Conservation (phyloP, 1,284 basidiomycete species). For the Cryptococcus sp. region DNA sequence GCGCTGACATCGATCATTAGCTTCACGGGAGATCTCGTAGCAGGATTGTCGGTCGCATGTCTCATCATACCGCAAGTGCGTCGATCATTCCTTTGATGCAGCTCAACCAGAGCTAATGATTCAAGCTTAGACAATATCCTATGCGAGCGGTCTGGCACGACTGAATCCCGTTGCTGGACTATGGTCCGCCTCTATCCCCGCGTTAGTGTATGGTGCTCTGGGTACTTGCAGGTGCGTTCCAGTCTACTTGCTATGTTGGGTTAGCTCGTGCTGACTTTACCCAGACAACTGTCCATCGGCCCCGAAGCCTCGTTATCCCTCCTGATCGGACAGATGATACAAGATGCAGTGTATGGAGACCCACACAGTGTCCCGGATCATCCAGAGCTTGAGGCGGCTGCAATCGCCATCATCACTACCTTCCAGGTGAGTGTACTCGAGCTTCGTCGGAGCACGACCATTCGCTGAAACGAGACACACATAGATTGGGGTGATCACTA, state of each 20-base stretch:
- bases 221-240: constrained; percentile 65
- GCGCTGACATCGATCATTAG: constrained; percentile 52
- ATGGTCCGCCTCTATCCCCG: constrained; percentile 79
- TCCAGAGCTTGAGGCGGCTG: constrained; percentile 59
- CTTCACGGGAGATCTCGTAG: constrained; percentile 76
- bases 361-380: constrained; percentile 61
- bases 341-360: constrained; percentile 66
- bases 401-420: constrained; percentile 68
- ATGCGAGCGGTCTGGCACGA: constrained; percentile 81
- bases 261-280: not conserved
- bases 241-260: not conserved
- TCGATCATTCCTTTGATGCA: not conserved
- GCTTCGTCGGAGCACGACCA: too few species aligned
- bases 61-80: constrained; percentile 81
- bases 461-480: not conserved
- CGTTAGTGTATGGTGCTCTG: constrained; percentile 78
- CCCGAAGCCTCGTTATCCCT: constrained; percentile 87
- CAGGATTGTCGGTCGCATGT: constrained; percentile 79
- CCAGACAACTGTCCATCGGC: constrained; percentile 63
- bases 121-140: constrained; percentile 66
- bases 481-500: constrained; percentile 83
- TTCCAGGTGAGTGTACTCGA: constrained; percentile 67
- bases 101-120: not conserved
- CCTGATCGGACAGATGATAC: constrained; percentile 82
- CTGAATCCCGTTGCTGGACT: constrained; percentile 79